Conservation (phyloP, 257 asterid genomes). For the Solanum commersonii region DNA sequence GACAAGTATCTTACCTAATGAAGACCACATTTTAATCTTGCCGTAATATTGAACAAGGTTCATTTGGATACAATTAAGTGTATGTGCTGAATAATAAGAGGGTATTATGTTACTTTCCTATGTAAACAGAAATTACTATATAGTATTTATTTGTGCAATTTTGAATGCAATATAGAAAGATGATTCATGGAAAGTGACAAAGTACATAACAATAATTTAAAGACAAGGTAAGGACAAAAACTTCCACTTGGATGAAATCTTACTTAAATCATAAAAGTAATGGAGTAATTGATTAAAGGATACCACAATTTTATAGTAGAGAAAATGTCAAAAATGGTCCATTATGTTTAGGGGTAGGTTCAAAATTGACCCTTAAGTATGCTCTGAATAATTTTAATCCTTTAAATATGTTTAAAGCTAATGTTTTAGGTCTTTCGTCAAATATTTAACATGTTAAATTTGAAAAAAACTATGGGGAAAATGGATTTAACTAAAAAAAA, state of each 20-base stretch:
- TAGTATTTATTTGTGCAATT: not conserved
- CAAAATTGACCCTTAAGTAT: not conserved
- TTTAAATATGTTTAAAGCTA: not conserved
- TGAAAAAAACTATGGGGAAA: not conserved
- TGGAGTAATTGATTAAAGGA: not conserved
- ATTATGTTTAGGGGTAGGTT: not conserved
- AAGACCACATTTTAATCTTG: constrained; percentile 18
- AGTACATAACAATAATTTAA: not conserved
- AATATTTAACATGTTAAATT: not conserved
- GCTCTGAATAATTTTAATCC: not conserved
- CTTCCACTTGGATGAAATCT: not conserved
- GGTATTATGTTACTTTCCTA: not conserved
- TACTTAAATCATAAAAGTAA: not conserved
- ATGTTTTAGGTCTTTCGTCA: not conserved
- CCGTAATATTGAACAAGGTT: constrained; percentile 8
- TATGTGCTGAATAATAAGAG: not conserved
- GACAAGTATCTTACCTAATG: not conserved
- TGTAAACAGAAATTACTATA: not conserved
- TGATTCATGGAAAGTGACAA: not conserved
- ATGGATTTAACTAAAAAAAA: not conserved
- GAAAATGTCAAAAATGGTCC: not conserved
- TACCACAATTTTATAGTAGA: not conserved
- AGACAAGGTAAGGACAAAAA: not conserved
- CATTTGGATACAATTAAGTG: not conserved
- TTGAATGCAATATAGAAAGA: not conserved